Percentiles rank a stretch among this genome's conserved stretches.
Conservation (phyloP, 2,329 filamentous ascomycete genomes). For the Colletotrichum sp. region DNA sequence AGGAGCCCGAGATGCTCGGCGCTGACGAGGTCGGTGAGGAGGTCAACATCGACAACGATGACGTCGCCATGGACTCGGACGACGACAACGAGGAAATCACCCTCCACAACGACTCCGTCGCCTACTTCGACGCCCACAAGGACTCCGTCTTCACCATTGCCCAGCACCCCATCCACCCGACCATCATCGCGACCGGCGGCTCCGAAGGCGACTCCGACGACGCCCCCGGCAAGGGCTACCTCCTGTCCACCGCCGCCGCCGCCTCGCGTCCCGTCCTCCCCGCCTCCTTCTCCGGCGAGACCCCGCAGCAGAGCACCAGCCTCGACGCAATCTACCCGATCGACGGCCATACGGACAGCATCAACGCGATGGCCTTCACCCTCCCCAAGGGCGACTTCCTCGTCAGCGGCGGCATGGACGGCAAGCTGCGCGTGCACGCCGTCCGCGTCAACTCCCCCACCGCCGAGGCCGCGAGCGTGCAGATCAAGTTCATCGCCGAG, state of each 20-base stretch:
- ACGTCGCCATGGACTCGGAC: slow-evolving; percentile 82
- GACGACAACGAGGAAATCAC: slow-evolving; percentile 74
- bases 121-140: slow-evolving; percentile 88
- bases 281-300: slow-evolving; percentile 66
- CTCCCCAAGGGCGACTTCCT: slow-evolving; percentile 82
- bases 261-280: slow-evolving; percentile 73
- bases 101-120: slow-evolving; percentile 89
- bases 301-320: slow-evolving; percentile 55
- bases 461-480: slow-evolving; percentile 46
- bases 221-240: slow-evolving; percentile 78
- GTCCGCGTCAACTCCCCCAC: slow-evolving; percentile 44
- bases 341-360: slow-evolving; percentile 90
- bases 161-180: slow-evolving; percentile 81
- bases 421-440: slow-evolving; percentile 76
- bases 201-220: slow-evolving; percentile 64
- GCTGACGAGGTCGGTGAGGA: slow-evolving; percentile 82
- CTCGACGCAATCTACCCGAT: slow-evolving; percentile 74
- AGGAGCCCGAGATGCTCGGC: slow-evolving; percentile 72
- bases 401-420: slow-evolving; percentile 87
- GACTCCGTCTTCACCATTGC: slow-evolving; percentile 96
- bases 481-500: slow-evolving; percentile 71
- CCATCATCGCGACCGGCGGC: slow-evolving; percentile 87
- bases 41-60: slow-evolving; percentile 61
- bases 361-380: slow-evolving; percentile 87
- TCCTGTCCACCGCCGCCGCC: slow-evolving; percentile 77